Base-by-base conservation (phyloP, 306 rosid species). In the Heteromeles arbutifolia region DNA sequence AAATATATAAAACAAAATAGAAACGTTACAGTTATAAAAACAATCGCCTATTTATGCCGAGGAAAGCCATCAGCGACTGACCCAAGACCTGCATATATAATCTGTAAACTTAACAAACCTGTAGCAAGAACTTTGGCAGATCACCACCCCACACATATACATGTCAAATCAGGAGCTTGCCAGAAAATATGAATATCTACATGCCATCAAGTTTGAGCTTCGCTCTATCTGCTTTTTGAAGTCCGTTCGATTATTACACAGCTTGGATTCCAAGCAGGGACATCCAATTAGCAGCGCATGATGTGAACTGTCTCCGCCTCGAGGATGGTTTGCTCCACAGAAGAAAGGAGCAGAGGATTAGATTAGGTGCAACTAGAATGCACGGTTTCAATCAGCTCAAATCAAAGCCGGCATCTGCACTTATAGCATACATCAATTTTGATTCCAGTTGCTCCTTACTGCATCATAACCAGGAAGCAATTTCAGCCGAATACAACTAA, bases 341-440 rank as follows among this genome's bases (percentile, higher is more conserved):
- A 18, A 48, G 25, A 29, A 21, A 26, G 34, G 45, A 54, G 58
- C 62, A 18, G 13, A 19, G 50, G 21, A 50, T 71, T 32, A 31
- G 24, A 54, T 77, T 37, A 6, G 39, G 77, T 19, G 69, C 18
- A 21, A 50, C 29, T 11, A 26, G 67, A 70, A 57, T 69, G 77
- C 65, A 25, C 22, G 34, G 64, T 78, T 69, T 69, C 43, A 78
- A 70, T 89, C 78, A 95, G 82, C 99, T 92, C 87, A 95, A 86
- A 88, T 95, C 97, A 80, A 95, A 95, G 68, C 99, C 99, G 37
- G 96, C 99, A 78, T 95, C 97, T 17, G 97, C 92, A 81, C 84
- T 95, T 78, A 95, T 92, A 70, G 93, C 97, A 73, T 95, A 95
- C 53, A 95, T 74, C 83, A 95, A 80, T 89, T 95, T 95, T 52